Base-by-base conservation (phyloP, 106 monocot genomes). In the Dendrobium catenatum region DNA sequence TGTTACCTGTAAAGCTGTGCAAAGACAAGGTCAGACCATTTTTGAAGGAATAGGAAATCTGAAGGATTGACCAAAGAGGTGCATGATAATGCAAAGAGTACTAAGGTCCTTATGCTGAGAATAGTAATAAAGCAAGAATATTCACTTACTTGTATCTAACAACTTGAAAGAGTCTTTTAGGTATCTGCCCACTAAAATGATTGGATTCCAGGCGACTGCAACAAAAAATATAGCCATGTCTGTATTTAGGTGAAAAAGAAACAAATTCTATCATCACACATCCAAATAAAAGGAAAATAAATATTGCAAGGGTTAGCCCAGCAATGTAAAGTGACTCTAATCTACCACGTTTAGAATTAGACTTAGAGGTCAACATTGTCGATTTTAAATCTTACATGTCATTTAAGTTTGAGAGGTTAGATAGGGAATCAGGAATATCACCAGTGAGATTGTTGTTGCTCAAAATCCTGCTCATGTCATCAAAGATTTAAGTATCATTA, bases 1-100 rank as follows among this genome's bases (percentile, higher is more conserved):
- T 86, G 82, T 92, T 97, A 72, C 90, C 97, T 33, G 92, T 88
- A 86, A 94, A 97, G 88, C 96, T 97, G 87, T 48, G 80, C 40
- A 75, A 79, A 37, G 55, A 83, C 41, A 49, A 75, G 6, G 19
- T 27, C 41, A 49, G 3, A 73, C 13, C 33, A 84, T 68, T 17
- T 79, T 16, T 44, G 8, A 78, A 24, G 6, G 24, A 37, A 15
- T 33, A 24, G 22, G 22, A 64, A 74, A 0, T 46, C 16, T 75
- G 20, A 7, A 44, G 20, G 20, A 7, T 75, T 42, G 6, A 42
- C 17, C 41, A 31, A 6, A 46, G 42, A 13, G 13, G 51, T 22
- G 61, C 19, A 61, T 4, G 22, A 61, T 61, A 5, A n/a, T n/a
- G 20, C 61, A 61, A 61, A 8, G 47, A n/a, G 17, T 74, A 19